Evolutionary conservation across 805 yeast species (phyloP).

Genomic region (Myxozyma neglecta): DNA sequence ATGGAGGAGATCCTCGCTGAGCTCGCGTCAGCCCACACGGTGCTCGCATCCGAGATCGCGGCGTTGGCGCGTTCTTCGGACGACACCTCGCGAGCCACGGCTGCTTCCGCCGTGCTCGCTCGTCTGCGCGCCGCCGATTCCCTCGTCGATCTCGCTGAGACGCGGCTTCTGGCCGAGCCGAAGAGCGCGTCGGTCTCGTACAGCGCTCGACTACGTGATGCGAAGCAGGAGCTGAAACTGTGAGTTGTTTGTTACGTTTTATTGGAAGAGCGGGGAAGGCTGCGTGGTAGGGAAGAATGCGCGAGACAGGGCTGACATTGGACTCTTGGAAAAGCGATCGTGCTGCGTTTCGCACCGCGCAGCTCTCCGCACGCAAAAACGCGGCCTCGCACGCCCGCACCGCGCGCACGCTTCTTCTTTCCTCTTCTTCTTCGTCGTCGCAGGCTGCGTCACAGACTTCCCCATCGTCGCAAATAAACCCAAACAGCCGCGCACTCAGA

Average conservation of each 20-base stretch:
- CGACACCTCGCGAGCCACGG: conserved; percentile 14
- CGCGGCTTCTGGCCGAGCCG: conserved; percentile 5
- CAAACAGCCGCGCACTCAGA: conserved; percentile 6
- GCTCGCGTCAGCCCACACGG: background rate
- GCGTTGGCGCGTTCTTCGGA: background rate
- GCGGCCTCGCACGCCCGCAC: background rate
- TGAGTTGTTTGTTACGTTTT: background rate
- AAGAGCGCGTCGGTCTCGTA: background rate
- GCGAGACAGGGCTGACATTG: background rate
- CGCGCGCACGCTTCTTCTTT: background rate
- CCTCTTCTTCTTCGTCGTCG: conserved; percentile 1
- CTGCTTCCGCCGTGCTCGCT: conserved; percentile 16
- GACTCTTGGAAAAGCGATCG: conserved; percentile 14
- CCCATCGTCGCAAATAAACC: background rate
- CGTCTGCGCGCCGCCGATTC: conserved; percentile 22
- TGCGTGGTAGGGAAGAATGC: background rate
- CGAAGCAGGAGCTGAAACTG: conserved; percentile 20
- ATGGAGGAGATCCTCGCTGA: conserved; percentile 1
- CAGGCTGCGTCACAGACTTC: background rate
- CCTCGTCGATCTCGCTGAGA: conserved; percentile 12
- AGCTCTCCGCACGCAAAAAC: conserved; percentile 20
- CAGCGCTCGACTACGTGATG: conserved; percentile 9
- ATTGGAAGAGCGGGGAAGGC: background rate
- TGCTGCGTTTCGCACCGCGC: conserved; percentile 33
- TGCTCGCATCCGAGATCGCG: background rate